Evolutionary conservation across 2,329 filamentous ascomycete genomes (phyloP), one percentile per base, ranked within the genome.

Genomic region (Cytospora leucostoma): DNA sequence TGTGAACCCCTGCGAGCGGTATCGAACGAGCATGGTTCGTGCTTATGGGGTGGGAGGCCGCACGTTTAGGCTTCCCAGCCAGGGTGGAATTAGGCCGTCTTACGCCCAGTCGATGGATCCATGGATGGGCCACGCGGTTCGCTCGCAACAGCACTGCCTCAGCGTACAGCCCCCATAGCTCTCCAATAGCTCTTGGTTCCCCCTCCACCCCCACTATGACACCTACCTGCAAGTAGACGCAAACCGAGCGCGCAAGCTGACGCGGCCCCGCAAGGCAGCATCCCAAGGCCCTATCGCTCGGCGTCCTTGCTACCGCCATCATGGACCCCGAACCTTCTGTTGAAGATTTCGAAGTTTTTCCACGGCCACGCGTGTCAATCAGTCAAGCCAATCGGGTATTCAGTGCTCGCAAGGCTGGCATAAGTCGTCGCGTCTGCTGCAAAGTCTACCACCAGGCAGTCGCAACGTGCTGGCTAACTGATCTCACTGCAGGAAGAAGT

Each of bases 401-500:
- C 34, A 21, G 17, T 21, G 33, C 21, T 27, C 35, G 54, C 49
- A 38, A 44, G 21, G 40, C 21, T 11, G 37, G 21, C 35, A n/a
- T 11, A 47, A 44, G 44, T 19, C 37, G 55, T 44, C 49, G 53
- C 50, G 54, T 47, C 54, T 32, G 33, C 21, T 55, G 47, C 64
- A 54, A 37, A 33, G 38, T 8, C 32, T 44, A n/a, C 34, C 8
- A n/a, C 38, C 49, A 47, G 44, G 44, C 19, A 34, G 27, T 55
- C 10, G 19, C 38, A 38, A 17, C 33, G 37, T 21, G 37, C 51
- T 38, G 50, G 54, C 21, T 72, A 69, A 71, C 66, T 69, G 68
- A 56, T 73, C 71, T 53, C 77, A 57, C 73, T 77, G 72, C 76
- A 79, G 11, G 65, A 85, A 79, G 66, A 87, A 84, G 69, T 87